phyloP scores from a whole-genome alignment of 139 green algal species.

The Haematococcus sp. region DNA sequence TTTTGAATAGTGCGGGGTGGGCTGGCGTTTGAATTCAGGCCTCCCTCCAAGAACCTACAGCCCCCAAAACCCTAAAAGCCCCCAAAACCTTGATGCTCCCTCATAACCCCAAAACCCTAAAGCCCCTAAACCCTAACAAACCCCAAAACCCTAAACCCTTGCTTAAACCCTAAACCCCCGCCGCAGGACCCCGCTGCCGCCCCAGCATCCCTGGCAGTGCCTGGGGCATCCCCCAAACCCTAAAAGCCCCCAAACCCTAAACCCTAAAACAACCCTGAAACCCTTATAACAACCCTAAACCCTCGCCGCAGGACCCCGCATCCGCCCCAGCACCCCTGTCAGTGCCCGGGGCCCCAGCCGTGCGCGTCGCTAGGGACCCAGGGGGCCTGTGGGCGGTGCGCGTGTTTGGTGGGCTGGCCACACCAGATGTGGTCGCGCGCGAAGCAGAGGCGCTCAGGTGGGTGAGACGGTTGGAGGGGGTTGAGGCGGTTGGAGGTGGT shows the following conservation, averaged over 20 bases:
- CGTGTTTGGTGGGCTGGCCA: conserved; percentile 32
- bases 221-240: too few species aligned
- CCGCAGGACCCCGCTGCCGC: conserved; percentile 6
- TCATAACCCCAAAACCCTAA: too few species aligned
- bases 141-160: too few species aligned
- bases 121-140: not conserved
- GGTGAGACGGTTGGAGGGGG: not conserved
- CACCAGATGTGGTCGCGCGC: not conserved
- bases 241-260: not conserved
- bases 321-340: conserved; percentile 15
- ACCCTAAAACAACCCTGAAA: too few species aligned
- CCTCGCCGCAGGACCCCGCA: not conserved
- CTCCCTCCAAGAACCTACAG: too few species aligned
- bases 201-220: conserved; percentile 14
- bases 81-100: too few species aligned
- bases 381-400: conserved; percentile 36
- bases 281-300: too few species aligned
- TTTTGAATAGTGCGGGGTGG: too few species aligned
- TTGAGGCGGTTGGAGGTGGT: not conserved
- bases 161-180: not conserved
- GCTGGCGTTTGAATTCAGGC: too few species aligned
- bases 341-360: not conserved
- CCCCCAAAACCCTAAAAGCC: too few species aligned
- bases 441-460: conserved; percentile 12
- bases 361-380: conserved; percentile 15